Evolutionary conservation across 208 protist species (phyloP), one percentile per base, ranked within the genome.

Genomic region (Sergeia podlipaevii): DNA sequence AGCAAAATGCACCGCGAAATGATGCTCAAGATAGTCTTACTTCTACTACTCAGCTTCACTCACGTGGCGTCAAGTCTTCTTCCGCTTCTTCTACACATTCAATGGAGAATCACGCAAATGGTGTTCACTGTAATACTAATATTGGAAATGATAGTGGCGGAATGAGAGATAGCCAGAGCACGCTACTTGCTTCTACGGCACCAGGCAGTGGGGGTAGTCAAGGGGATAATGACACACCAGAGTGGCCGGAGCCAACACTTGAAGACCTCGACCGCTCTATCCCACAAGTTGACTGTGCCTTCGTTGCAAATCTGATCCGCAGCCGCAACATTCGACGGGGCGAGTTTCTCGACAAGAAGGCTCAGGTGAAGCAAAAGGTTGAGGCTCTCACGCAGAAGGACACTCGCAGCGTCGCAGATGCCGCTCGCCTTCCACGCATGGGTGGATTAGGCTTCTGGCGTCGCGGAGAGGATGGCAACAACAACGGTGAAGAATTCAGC

Each of bases 261-360:
- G 58, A 54, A 3, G 83, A 91, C 55, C 66, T 91, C 18, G 78
- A 91, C 52, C 74, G 78, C 29, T 87, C 78, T 17, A 87, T 91
- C 37, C 83, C 83, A 8, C 83, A 91, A 53, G 83, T 91, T 2
- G 83, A 87, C 59, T 85, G 83, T 47, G 66, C 72, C 36, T 91
- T 91, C 43, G 77, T 91, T 41, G 83, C 83, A 0, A 74, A 77
- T 49, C 79, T 91, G 26, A 76, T 87, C 42, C 72, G 74, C 23
- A 66, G 66, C 30, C 73, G 81, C 26, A 85, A 72, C 50, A 28
- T 69, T 2, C 55, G 60, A 26, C 70, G 77, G 10, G 67, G 69
- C n/a, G 65, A 61, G 15, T 85, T 89, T 53, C 52, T 89, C 4
- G 46, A 53, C 8, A 50, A 51, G 32, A 85, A 89, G 60, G 69